Evolutionary conservation across 768 basidiomycete genomes (phyloP).

Genomic region (Peribolospora kevripleyi): DNA sequence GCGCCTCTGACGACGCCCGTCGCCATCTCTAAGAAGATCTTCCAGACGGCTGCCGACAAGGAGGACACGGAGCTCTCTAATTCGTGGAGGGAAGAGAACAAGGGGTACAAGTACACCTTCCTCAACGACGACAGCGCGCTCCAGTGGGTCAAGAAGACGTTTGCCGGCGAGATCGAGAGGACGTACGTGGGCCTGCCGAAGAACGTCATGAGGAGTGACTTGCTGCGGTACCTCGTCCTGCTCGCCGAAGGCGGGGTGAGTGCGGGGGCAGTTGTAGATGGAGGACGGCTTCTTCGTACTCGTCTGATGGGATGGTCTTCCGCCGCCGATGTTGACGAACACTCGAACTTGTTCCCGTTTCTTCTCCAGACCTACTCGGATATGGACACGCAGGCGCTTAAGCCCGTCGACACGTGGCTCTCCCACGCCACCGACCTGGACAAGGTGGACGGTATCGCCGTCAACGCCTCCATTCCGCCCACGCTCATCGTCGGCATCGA

Average conservation of each 20-base stretch:
- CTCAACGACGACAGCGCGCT: slow-evolving; percentile 6
- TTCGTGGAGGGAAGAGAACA: slow-evolving; percentile 1
- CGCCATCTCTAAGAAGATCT: slow-evolving; percentile 5
- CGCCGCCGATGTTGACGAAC: not conserved
- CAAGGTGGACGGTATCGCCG: slow-evolving; percentile 3
- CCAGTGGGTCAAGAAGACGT: slow-evolving; percentile 6
- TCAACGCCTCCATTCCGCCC: slow-evolving; percentile 10
- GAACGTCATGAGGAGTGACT: slow-evolving; percentile 10
- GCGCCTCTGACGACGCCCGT: not conserved
- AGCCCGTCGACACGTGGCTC: slow-evolving; percentile 16
- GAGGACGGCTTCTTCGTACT: too few species aligned
- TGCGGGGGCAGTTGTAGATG: not conserved
- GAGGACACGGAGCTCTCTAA: not conserved
- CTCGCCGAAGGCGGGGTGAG: slow-evolving; percentile 11
- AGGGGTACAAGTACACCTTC: not conserved
- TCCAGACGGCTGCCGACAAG: slow-evolving; percentile 4
- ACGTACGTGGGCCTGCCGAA: slow-evolving; percentile 6
- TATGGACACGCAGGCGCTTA: slow-evolving; percentile 20
- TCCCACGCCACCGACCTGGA: too few species aligned
- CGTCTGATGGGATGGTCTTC: too few species aligned
- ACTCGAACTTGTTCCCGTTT: not conserved
- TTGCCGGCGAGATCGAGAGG: slow-evolving; percentile 4
- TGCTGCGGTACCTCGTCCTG: slow-evolving; percentile 12
- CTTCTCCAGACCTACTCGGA: slow-evolving; percentile 16
- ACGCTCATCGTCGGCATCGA: slow-evolving; percentile 23